Conservation (phyloP, 2,329 filamentous ascomycete genomes). For the Neocatenulostroma microsporum region DNA sequence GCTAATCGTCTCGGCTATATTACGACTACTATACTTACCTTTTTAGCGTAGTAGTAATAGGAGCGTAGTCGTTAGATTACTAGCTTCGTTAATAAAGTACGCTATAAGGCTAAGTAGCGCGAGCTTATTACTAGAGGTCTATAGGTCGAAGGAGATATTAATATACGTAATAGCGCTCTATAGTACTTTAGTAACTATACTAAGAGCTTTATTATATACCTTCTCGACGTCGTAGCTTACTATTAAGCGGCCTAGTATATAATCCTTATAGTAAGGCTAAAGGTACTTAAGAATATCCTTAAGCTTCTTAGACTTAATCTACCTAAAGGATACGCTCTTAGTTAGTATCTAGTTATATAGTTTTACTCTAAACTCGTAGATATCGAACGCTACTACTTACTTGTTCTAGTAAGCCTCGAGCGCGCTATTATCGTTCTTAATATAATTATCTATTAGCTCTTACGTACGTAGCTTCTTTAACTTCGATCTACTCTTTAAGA, state of each 20-base stretch:
- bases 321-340: background rate
- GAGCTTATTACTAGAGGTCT: conserved; percentile 13
- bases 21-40: conserved; percentile 8
- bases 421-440: no score
- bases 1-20: conserved; percentile 5
- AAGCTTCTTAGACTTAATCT: conserved; percentile 2
- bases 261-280: conserved; percentile 4
- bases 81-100: conserved; percentile 10
- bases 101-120: conserved; percentile 12
- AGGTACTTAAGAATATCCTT: conserved; percentile 4
- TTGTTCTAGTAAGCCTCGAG: no score
- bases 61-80: conserved; percentile 8
- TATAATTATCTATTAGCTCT: no score
- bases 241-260: conserved; percentile 2
- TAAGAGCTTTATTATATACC: conserved; percentile 1
- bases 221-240: conserved; percentile 5
- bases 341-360: conserved; percentile 4
- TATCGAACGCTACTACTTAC: background rate
- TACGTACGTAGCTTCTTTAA: no score
- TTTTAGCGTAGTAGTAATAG: conserved; percentile 9
- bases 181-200: conserved; percentile 4
- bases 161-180: conserved; percentile 4
- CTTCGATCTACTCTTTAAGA: no score
- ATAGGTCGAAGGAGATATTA: conserved; percentile 16
- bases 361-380: background rate